Evolutionary conservation across 164 flowering plant genomes (phyloP), one percentile per base, ranked within the genome.

Genomic region (Santalum album): DNA sequence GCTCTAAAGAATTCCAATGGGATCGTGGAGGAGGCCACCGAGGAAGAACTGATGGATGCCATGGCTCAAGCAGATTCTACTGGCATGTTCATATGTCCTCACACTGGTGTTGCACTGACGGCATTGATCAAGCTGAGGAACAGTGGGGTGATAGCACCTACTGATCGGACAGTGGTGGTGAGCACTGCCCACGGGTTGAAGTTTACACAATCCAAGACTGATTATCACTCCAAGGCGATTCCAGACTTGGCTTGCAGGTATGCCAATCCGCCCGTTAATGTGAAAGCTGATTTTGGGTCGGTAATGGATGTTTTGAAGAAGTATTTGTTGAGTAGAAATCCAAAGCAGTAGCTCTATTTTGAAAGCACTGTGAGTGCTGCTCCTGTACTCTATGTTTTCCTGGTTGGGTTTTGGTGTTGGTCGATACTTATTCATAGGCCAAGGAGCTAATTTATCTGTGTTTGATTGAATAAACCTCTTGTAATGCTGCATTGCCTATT

Each of bases 111-210:
- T 61, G 97, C 95, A 0, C 54, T 90, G 70, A 64, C 89, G 0
- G 90, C 96, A 6, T 55, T 90, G 77, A 64, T 64, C 44, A 90
- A 90, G 72, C 84, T 90, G 44, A 75, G 94, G 69, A 67, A 65
- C 4, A 73, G 80, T 56, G 95, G 89, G 36, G 79, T 90, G 19
- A 85, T 90, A 17, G 69, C 60, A 15, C 75, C 77, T 0, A 74
- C 64, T 0, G 96, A 90, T 40, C 59, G 86, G 68, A 82, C 94
- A 0, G 96, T 90, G 62, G 96, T 90, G 54, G 90, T 90, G n/a
- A 90, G 90, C 54, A 90, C 95, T 0, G 96, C 97, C 39, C 97
- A 90, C 60, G 97, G 97, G 23, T 62, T 90, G 74, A 85, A 90
- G 56, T 90, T 90, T 50, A 85, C 97, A 1, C 94, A 90, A 56